Evolutionary conservation across 345 rosid species (phyloP).

Genomic region (Schrenkiella parvula): DNA sequence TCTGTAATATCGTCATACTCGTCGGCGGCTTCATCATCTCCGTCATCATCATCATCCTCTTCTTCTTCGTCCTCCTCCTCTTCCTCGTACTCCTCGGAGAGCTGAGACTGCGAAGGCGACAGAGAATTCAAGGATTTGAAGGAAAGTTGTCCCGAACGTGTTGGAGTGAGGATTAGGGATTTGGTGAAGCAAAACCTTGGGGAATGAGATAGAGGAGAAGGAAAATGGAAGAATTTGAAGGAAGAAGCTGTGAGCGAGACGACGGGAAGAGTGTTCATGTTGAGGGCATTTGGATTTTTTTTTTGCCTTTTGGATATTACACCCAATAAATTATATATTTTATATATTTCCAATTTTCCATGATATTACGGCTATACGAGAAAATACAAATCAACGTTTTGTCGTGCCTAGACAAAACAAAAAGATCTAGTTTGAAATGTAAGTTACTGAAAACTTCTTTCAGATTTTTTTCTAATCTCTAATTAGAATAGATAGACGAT

Average conservation of each 20-base stretch:
- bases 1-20: slow-evolving; percentile 38
- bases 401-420: too few relatives aligned
- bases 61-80: slow-evolving; percentile 44
- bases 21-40: slow-evolving; percentile 61
- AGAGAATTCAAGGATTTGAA: slow-evolving; percentile 44
- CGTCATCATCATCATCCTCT: slow-evolving; percentile 49
- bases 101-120: slow-evolving; percentile 47
- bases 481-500: too few relatives aligned
- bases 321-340: background rate
- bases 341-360: background rate
- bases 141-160: slow-evolving; percentile 22
- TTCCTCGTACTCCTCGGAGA: slow-evolving; percentile 58
- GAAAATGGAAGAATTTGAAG: slow-evolving; percentile 29
- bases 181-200: slow-evolving; percentile 28
- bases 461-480: too few relatives aligned
- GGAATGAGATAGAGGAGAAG: slow-evolving; percentile 26
- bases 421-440: too few relatives aligned
- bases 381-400: too few relatives aligned
- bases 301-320: slow-evolving; percentile 21
- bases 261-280: slow-evolving; percentile 57
- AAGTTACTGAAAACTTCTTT: too few relatives aligned
- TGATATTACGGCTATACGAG: background rate
- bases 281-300: slow-evolving; percentile 25
- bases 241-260: slow-evolving; percentile 36
- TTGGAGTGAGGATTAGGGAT: slow-evolving; percentile 25